Percentiles rank a stretch among this genome's conserved stretches.
phyloP scores from a whole-genome alignment of 2,329 filamentous ascomycete genomes.

The Monilinia polystroma region DNA sequence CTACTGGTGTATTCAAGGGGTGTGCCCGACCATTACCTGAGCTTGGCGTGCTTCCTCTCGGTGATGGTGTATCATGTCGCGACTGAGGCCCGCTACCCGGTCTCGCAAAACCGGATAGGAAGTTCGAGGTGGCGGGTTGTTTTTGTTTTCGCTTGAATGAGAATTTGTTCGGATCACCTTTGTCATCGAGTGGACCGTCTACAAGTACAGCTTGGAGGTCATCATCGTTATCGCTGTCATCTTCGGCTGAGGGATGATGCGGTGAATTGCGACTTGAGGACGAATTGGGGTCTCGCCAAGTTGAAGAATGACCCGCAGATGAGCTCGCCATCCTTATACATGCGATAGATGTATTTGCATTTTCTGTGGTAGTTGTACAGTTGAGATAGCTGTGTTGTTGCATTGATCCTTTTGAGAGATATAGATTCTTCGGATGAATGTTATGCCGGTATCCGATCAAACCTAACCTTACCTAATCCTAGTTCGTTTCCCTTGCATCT shows the following conservation, averaged over 20 bases:
- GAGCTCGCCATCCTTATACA: constrained; percentile 40
- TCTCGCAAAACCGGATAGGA: constrained; percentile 36
- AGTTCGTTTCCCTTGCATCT: background rate
- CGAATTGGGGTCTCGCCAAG: constrained; percentile 29
- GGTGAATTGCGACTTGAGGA: constrained; percentile 34
- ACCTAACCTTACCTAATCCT: background rate
- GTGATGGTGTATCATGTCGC: constrained; percentile 33
- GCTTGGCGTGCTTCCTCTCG: constrained; percentile 32
- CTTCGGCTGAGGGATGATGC: constrained; percentile 32
- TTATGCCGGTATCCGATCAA: constrained; percentile 11
- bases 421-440: constrained; percentile 14
- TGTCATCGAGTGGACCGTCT: constrained; percentile 54
- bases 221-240: constrained; percentile 47
- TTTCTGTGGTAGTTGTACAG: constrained; percentile 1
- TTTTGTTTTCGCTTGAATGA: constrained; percentile 73
- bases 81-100: constrained; percentile 27
- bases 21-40: constrained; percentile 24
- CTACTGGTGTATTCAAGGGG: constrained; percentile 28
- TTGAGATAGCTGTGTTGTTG: constrained; percentile 6
- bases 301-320: constrained; percentile 33
- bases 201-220: constrained; percentile 46
- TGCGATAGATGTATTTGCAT: constrained; percentile 27
- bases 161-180: constrained; percentile 51
- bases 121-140: constrained; percentile 30
- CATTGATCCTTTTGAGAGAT: constrained; percentile 7